phyloP scores from a whole-genome alignment of 768 basidiomycete species.

The Lentinula lateritia region DNA sequence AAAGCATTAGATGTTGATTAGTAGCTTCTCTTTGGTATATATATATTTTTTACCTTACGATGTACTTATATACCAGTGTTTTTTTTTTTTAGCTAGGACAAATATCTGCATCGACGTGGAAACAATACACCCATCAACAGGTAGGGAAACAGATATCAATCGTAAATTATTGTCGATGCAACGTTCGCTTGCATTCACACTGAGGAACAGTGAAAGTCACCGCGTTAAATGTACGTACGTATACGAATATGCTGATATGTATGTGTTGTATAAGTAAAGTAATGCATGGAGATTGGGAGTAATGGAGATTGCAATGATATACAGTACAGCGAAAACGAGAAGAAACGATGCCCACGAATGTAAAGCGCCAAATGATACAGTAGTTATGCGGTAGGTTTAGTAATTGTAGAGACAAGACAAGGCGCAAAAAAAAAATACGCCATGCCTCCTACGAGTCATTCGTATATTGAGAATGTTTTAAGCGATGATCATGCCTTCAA shows the following conservation, averaged over 20 bases:
- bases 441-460: background rate
- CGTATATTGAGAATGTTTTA: background rate
- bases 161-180: too few species aligned
- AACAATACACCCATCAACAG: too few species aligned
- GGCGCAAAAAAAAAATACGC: background rate
- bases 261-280: background rate
- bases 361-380: slow-evolving; percentile 6
- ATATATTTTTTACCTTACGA: too few species aligned
- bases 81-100: too few species aligned
- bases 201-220: too few species aligned
- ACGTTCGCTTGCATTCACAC: background rate
- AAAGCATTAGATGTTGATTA: too few species aligned
- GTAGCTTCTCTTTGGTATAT: too few species aligned
- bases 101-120: too few species aligned
- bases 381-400: background rate
- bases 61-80: too few species aligned
- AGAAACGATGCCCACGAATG: slow-evolving; percentile 1
- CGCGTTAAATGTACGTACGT: background rate
- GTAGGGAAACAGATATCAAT: too few species aligned
- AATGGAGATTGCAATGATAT: background rate
- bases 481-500: background rate
- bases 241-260: background rate
- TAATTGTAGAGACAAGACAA: background rate
- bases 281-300: slow-evolving; percentile 1
- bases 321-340: background rate